Percentiles rank a stretch among this genome's conserved stretches.
Evolutionary conservation across 306 rosid species (phyloP).

Genomic region (Ceratonia siliqua): DNA sequence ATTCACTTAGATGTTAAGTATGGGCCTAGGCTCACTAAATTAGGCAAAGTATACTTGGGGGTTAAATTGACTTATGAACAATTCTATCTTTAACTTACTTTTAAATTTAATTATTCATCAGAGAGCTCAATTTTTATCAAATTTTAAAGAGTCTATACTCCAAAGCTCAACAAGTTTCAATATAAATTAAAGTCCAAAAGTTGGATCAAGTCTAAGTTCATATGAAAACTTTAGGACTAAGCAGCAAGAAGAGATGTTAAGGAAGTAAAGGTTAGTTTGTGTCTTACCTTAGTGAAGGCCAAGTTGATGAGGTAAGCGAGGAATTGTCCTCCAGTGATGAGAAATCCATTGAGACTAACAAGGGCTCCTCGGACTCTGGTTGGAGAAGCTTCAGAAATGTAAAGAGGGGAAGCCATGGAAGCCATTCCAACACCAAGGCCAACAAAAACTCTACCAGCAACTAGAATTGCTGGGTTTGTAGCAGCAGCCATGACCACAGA

Average conservation of each 20-base stretch:
- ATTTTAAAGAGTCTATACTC: too few species aligned
- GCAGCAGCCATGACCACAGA: constrained; percentile 59
- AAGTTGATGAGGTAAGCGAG: constrained; percentile 69
- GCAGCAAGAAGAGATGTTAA: neutral
- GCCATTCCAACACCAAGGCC: constrained; percentile 79
- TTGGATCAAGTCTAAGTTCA: too few species aligned
- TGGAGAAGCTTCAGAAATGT: constrained; percentile 71
- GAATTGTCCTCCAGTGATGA: constrained; percentile 73
- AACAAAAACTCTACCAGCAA: constrained; percentile 56
- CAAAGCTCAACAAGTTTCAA: too few species aligned
- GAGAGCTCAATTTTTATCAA: too few species aligned
- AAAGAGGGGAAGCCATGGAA: constrained; percentile 69
- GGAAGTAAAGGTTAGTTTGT: neutral
- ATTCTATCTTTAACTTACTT: too few species aligned
- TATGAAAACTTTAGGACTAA: neutral
- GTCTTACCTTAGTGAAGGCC: constrained; percentile 55
- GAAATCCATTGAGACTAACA: constrained; percentile 61
- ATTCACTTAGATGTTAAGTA: too few species aligned
- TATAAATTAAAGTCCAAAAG: too few species aligned
- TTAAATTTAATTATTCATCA: too few species aligned
- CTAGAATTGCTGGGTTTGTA: constrained; percentile 32
- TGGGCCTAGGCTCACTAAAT: too few species aligned
- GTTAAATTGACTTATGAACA: too few species aligned
- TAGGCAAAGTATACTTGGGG: too few species aligned
- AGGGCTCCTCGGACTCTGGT: constrained; percentile 68